Percentiles rank a stretch among this genome's conserved stretches.
Conservation (phyloP, 2,329 filamentous ascomycete species). For the Aspergillus calidoustus region DNA sequence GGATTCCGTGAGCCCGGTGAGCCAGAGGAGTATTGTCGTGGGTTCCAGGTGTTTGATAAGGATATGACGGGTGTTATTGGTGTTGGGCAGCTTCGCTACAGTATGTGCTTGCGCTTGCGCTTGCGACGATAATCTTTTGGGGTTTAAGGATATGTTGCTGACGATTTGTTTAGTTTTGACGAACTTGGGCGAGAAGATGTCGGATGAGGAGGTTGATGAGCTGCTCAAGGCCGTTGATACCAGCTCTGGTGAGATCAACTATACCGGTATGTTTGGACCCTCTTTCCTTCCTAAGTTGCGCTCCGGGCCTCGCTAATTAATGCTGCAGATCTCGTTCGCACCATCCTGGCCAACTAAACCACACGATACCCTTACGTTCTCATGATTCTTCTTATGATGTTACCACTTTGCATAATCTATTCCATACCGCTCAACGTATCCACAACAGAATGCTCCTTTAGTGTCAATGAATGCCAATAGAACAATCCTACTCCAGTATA, state of each 20-base stretch:
- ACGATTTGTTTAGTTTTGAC: slow-evolving; percentile 69
- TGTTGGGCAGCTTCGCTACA: slow-evolving; percentile 95
- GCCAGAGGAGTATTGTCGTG: slow-evolving; percentile 96
- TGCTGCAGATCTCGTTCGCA: slow-evolving; percentile 74
- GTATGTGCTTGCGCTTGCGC: slow-evolving; percentile 39
- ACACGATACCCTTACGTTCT: slow-evolving; percentile 34
- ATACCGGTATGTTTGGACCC: slow-evolving; percentile 70
- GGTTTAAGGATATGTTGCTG: neutral
- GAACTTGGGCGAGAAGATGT: slow-evolving; percentile 99
- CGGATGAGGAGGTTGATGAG: slow-evolving; percentile 97
- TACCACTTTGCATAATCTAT: slow-evolving; percentile 16
- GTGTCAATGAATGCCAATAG: neutral
- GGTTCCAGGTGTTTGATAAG: slow-evolving; percentile 99
- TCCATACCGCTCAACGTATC: slow-evolving; percentile 10
- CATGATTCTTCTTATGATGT: slow-evolving; percentile 25
- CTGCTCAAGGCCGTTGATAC: slow-evolving; percentile 97
- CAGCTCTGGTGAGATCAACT: slow-evolving; percentile 95
- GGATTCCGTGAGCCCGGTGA: slow-evolving; percentile 98
- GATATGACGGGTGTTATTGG: slow-evolving; percentile 98
- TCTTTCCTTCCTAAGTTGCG: slow-evolving; percentile 39
- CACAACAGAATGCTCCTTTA: slow-evolving; percentile 4
- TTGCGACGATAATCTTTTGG: neutral
- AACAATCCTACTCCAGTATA: neutral
- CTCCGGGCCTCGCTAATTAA: neutral
- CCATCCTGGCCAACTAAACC: slow-evolving; percentile 79